Evolutionary conservation across 139 green algal genomes (phyloP).

Genomic region (Eudorina sp.): DNA sequence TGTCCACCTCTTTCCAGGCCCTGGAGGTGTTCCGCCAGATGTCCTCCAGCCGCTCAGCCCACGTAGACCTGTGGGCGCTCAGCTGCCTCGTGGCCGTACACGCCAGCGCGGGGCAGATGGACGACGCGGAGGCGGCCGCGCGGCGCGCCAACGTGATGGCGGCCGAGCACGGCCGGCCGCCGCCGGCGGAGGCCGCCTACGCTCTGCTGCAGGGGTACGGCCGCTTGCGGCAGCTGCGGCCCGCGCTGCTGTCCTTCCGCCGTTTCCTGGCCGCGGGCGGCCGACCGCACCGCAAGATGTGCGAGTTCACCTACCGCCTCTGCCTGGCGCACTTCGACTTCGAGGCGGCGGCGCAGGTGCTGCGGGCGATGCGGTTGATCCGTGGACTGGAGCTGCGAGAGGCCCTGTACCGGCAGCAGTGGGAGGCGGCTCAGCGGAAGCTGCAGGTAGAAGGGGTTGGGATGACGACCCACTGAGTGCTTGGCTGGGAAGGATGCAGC

Average conservation of each 20-base stretch:
- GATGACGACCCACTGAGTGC: no score
- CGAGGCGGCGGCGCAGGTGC: conserved; percentile 68
- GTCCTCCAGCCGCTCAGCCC: conserved; percentile 41
- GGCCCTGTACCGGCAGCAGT: conserved; percentile 56
- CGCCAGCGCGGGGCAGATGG: conserved; percentile 61
- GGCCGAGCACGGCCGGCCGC: conserved; percentile 48
- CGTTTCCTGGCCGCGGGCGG: conserved; percentile 71
- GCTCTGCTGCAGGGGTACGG: conserved; percentile 69
- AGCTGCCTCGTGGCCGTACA: conserved; percentile 70
- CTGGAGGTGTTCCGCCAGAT: conserved; percentile 69
- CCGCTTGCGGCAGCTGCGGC: conserved; percentile 35
- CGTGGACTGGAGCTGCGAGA: conserved; percentile 61
- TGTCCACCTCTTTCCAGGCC: conserved; percentile 16
- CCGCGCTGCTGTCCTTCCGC: conserved; percentile 58
- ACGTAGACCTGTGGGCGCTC: conserved; percentile 63
- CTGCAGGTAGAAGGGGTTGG: no score
- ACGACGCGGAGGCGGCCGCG: conserved; percentile 66
- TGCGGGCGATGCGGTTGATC: conserved; percentile 76
- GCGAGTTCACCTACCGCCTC: conserved; percentile 65
- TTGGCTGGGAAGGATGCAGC: no score
- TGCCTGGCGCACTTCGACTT: conserved; percentile 60
- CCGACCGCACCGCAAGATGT: conserved; percentile 68
- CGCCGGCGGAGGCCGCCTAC: conserved; percentile 62
- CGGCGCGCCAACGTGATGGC: conserved; percentile 30
- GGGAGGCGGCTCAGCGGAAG: conserved; percentile 41